Percentiles rank a stretch among this genome's conserved stretches.
Evolutionary conservation across 805 yeast genomes (phyloP).

Genomic region (Wickerhamiella allomyrinae): DNA sequence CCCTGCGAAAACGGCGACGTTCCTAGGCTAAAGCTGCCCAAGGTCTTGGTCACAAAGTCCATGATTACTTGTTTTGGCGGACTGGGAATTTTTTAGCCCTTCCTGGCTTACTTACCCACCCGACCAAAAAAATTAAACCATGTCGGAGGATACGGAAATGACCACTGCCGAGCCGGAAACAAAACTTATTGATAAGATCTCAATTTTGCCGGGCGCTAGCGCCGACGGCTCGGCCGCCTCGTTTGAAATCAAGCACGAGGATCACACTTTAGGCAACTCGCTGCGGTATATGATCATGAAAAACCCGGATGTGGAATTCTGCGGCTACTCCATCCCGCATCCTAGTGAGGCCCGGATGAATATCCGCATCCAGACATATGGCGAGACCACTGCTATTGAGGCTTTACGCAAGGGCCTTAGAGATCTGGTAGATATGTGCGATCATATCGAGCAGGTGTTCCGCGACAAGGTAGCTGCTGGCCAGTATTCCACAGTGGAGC

Average conservation of each 20-base stretch:
- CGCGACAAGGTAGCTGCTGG: conserved; percentile 50
- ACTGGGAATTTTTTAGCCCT: too few species aligned
- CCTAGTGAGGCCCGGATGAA: conserved; percentile 87
- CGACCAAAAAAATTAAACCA: neutral
- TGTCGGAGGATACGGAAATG: neutral
- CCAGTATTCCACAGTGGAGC: conserved; percentile 23
- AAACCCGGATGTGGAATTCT: conserved; percentile 94
- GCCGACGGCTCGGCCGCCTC: conserved; percentile 93
- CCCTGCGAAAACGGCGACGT: conserved; percentile 24
- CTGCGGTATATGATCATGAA: conserved; percentile 90
- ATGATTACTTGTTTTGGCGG: conserved; percentile 22
- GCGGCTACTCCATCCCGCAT: conserved; percentile 97
- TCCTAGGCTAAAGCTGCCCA: conserved; percentile 29
- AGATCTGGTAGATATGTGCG: conserved; percentile 70
- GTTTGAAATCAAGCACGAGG: conserved; percentile 85
- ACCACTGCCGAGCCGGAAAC: neutral
- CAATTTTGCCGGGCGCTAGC: conserved; percentile 44
- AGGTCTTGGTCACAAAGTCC: conserved; percentile 57
- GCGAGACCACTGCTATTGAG: conserved; percentile 68
- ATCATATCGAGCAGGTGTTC: conserved; percentile 67
- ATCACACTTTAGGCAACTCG: conserved; percentile 92
- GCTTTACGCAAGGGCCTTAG: conserved; percentile 86
- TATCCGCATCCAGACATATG: conserved; percentile 89
- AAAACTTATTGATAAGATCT: conserved; percentile 13
- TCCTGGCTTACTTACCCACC: neutral